Conservation (phyloP, 345 rosid species). For the Capsella bursapastoris region DNA sequence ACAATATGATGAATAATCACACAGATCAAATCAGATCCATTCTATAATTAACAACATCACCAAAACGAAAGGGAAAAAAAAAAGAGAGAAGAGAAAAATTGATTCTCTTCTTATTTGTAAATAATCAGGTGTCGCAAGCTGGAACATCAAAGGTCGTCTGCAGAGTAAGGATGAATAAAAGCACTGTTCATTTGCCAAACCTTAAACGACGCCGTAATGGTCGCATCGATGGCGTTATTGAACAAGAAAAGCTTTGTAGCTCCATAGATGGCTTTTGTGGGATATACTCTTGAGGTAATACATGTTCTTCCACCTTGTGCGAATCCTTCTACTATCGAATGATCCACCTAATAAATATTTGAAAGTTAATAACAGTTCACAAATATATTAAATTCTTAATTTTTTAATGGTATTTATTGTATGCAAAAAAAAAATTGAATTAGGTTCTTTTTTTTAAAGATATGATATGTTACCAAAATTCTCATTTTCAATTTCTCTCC, state of each 20-base stretch:
- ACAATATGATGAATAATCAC: no score
- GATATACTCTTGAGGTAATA: slow-evolving; percentile 72
- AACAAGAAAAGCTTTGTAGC: slow-evolving; percentile 69
- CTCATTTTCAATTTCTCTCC: slow-evolving; percentile 76
- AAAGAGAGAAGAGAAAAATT: neutral
- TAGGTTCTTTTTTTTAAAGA: neutral
- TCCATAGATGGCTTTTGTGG: slow-evolving; percentile 77
- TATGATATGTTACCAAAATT: slow-evolving; percentile 59
- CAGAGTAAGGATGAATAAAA: slow-evolving; percentile 56
- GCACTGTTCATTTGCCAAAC: slow-evolving; percentile 81
- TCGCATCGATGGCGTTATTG: slow-evolving; percentile 69
- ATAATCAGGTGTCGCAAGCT: slow-evolving; percentile 20
- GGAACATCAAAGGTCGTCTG: slow-evolving; percentile 20
- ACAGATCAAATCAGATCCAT: neutral
- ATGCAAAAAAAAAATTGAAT: neutral
- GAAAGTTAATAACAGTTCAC: neutral
- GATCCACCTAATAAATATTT: slow-evolving; percentile 59
- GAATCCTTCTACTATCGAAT: slow-evolving; percentile 77
- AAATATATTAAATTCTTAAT: no score
- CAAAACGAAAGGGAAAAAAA: neutral
- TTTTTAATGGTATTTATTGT: neutral
- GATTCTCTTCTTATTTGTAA: neutral
- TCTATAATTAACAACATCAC: neutral
- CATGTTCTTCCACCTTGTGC: slow-evolving; percentile 82
- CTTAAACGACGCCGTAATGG: slow-evolving; percentile 57